A percentile compares a stretch with the other conserved stretches of the same genome.
These are phyloP conservation scores for Thyridium curvatum DNA, from an alignment of 2,329 filamentous ascomycete genomes.

Conservation along the genomic window DNA sequence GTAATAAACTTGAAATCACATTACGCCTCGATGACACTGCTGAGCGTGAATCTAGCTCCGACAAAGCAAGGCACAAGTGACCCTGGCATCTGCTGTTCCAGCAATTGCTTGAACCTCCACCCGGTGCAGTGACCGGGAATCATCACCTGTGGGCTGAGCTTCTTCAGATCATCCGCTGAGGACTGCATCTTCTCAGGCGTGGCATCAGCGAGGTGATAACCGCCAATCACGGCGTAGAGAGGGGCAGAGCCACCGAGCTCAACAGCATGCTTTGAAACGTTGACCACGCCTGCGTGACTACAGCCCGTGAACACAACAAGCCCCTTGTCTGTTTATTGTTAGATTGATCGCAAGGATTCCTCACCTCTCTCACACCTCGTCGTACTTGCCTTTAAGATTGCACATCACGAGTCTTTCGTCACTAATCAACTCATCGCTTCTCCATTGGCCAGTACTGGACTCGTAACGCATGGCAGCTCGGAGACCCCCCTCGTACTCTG, in stretches of 20 bases:
- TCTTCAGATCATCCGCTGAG: slow-evolving; percentile 41
- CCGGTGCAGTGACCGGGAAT: slow-evolving; percentile 51
- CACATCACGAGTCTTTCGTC: slow-evolving; percentile 50
- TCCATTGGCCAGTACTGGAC: slow-evolving; percentile 31
- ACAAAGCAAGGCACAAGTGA: slow-evolving; percentile 42
- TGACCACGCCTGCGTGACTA: slow-evolving; percentile 49
- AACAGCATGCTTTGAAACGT: slow-evolving; percentile 38
- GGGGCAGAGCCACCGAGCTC: slow-evolving; percentile 28
- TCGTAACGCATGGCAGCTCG: slow-evolving; percentile 36
- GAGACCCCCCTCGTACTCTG: slow-evolving; percentile 41
- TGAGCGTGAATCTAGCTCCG: slow-evolving; percentile 28
- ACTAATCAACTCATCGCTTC: slow-evolving; percentile 38
- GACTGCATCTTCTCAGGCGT: slow-evolving; percentile 32
- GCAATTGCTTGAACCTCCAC: slow-evolving; percentile 46
- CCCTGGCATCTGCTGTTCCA: slow-evolving; percentile 44
- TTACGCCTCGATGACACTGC: background rate
- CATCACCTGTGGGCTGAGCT: slow-evolving; percentile 37
- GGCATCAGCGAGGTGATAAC: slow-evolving; percentile 45
- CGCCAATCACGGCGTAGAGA: slow-evolving; percentile 44
- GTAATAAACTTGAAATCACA: no score
- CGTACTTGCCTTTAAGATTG: slow-evolving; percentile 37
- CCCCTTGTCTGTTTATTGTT: slow-evolving; percentile 31
- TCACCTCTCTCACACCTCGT: no score
- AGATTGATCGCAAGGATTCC: background rate
- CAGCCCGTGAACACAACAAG: slow-evolving; percentile 50